A percentile compares a stretch with the other conserved stretches of the same genome.
Conservation (phyloP, 1,139 yeast species). For the Pichia sp. region DNA sequence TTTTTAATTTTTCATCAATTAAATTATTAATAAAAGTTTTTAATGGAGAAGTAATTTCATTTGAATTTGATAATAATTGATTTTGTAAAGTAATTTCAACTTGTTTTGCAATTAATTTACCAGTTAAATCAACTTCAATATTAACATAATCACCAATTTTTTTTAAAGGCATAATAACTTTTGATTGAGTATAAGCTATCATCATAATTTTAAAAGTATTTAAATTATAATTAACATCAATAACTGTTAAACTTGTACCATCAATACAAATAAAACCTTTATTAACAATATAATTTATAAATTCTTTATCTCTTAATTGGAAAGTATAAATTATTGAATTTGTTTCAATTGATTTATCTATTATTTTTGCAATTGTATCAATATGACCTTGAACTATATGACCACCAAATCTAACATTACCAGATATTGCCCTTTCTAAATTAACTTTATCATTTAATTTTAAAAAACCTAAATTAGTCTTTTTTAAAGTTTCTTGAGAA, state of each 20-base stretch:
- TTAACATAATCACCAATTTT: slow-evolving; percentile 62
- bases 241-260: slow-evolving; percentile 91
- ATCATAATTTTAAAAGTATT: slow-evolving; percentile 77
- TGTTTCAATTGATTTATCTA: slow-evolving; percentile 52
- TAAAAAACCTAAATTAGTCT: slow-evolving; percentile 68
- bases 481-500: slow-evolving; percentile 85
- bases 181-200: slow-evolving; percentile 84
- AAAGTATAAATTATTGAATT: slow-evolving; percentile 77
- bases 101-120: slow-evolving; percentile 86
- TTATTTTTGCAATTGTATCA: slow-evolving; percentile 76
- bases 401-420: slow-evolving; percentile 86
- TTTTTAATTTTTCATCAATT: slow-evolving; percentile 44
- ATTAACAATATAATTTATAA: slow-evolving; percentile 75
- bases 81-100: slow-evolving; percentile 50
- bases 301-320: slow-evolving; percentile 56
- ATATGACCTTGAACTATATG: slow-evolving; percentile 98
- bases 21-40: slow-evolving; percentile 42
- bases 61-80: slow-evolving; percentile 36
- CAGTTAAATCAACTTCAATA: slow-evolving; percentile 90
- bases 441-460: slow-evolving; percentile 60
- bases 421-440: slow-evolving; percentile 83
- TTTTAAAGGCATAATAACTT: slow-evolving; percentile 69
- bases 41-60: slow-evolving; percentile 16
- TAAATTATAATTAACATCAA: slow-evolving; percentile 55
- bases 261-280: slow-evolving; percentile 91